Conservation (phyloP, 805 yeast genomes). For the Sporopachydermia quercuum region DNA sequence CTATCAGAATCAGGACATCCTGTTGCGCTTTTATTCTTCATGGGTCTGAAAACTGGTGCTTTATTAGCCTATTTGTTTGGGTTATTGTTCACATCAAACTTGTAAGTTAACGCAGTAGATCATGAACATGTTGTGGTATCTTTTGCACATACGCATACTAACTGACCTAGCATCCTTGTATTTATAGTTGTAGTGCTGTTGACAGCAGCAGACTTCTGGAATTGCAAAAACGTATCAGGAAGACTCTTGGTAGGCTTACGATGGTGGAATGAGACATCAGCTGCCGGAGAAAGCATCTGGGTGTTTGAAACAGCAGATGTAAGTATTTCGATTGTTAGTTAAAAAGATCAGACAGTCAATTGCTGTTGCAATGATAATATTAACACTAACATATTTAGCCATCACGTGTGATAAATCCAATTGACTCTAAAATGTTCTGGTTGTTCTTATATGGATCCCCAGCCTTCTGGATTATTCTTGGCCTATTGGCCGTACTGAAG, state of each 20-base stretch:
- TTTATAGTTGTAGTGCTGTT: constrained; percentile 67
- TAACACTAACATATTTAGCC: constrained; percentile 23
- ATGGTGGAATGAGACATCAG: constrained; percentile 90
- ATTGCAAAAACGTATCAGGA: constrained; percentile 82
- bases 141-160: background rate
- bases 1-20: constrained; percentile 71
- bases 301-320: constrained; percentile 74
- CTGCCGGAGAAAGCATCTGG: constrained; percentile 59
- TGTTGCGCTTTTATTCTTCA: constrained; percentile 51
- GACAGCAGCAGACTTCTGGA: constrained; percentile 87
- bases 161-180: constrained; percentile 36
- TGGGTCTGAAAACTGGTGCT: constrained; percentile 51
- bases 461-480: constrained; percentile 58
- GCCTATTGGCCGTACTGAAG: constrained; percentile 62
- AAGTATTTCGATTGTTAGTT: too few species aligned
- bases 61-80: constrained; percentile 59
- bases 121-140: background rate
- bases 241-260: constrained; percentile 78
- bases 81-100: constrained; percentile 45
- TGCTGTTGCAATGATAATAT: constrained; percentile 7
- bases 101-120: constrained; percentile 16
- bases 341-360: too few species aligned
- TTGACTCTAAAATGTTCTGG: constrained; percentile 89
- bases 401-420: constrained; percentile 58
- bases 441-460: constrained; percentile 62